Evolutionary conservation across 352 stramenopile genomes (phyloP), one percentile per base, ranked within the genome.

Genomic region (Phytophthora aleatoria): DNA sequence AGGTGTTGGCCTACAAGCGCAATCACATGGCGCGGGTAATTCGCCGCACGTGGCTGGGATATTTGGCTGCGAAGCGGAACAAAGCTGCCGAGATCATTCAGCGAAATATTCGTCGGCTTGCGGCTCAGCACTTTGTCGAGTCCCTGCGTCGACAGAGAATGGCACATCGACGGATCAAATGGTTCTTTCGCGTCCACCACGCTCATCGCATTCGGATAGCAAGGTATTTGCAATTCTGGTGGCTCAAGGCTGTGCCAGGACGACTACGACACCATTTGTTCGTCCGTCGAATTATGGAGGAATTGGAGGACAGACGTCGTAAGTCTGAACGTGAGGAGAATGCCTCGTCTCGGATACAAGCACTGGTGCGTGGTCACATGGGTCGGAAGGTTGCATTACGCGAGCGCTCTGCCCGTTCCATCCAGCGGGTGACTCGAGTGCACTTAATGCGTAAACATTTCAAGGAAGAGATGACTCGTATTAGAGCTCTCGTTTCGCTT

Each of bases 121-220:
- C 49, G 11, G 66, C 70, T 12, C 76, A 77, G 0, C 74, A 70
- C 30, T 20, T 62, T n/a, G 69, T 85, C 1, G 13, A 64, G n/a
- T 57, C 44, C 15, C 50, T 77, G 53, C 75, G 85, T 7, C 54
- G 50, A 5, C 61, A 81, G 38, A 67, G 69, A 5, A 79, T 87
- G 55, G 74, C 81, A 8, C 83, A 85, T 59, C 84, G 84, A 15
- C 79, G 83, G 10, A 91, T 95, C 52, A 93, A 93, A 69, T 93
- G 81, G 74, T 93, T 91, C 49, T 79, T 93, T 42, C 81, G 81
- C 7, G 69, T 83, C 1, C 73, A 79, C 16, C 78, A 92, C 41
- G 64, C 64, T 3, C 61, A 75, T 3, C 75, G 83, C 3, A 57
- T 83, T 30, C 42, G 26, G 4, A 70, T 55, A n/a, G 85, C 78